A percentile compares a stretch with the other conserved stretches of the same genome.
Conservation (phyloP, 73 alveolate genomes). For the Paramecium sonneborni region DNA sequence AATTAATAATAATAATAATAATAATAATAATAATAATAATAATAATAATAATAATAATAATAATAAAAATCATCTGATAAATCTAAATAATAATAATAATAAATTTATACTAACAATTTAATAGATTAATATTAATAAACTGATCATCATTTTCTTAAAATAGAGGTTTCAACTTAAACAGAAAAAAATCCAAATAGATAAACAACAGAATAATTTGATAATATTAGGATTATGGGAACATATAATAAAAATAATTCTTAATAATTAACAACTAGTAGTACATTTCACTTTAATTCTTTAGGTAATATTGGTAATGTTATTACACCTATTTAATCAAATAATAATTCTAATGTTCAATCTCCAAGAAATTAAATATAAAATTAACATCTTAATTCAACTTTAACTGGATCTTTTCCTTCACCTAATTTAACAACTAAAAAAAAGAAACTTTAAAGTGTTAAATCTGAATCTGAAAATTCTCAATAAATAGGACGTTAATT, state of each 20-base stretch:
- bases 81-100: not conserved
- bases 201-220: not conserved
- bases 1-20: not conserved
- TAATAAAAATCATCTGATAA: not conserved
- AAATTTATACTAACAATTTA: not conserved
- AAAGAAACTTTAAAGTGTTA: not conserved
- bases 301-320: not conserved
- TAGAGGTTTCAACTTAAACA: not conserved
- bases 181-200: not conserved
- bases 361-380: not conserved
- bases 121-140: not conserved
- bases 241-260: not conserved
- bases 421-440: not conserved
- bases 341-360: not conserved
- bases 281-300: not conserved
- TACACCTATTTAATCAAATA: not conserved
- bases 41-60: not conserved
- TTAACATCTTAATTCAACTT: not conserved
- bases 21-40: no score
- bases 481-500: not conserved
- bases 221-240: not conserved
- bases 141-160: not conserved
- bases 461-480: slow-evolving; percentile 13
- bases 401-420: not conserved
- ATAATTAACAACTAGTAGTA: not conserved